Evolutionary conservation across 2,329 filamentous ascomycete genomes (phyloP), one percentile per base, ranked within the genome.

Genomic region (Capronia americana): DNA sequence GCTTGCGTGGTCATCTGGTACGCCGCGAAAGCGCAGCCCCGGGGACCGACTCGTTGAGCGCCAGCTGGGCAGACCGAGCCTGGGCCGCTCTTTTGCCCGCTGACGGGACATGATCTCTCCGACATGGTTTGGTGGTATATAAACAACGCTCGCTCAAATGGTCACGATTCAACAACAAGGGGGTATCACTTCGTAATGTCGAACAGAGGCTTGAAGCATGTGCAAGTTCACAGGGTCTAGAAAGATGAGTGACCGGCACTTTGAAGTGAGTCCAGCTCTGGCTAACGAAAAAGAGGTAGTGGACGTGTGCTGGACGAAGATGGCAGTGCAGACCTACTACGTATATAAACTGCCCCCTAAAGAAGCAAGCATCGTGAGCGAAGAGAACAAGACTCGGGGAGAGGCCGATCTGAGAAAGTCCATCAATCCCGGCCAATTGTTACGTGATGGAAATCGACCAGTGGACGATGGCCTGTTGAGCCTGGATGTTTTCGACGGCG

Each of bases 1-100:
- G 55, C 54, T 34, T 66, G 64, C 17, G 64, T 30, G 32, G 64
- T 57, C 64, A 66, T 63, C 41, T 66, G 64, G 46, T 59, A 66
- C 23, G 64, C 64, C n/a, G 64, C 53, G 30, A 66, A 66, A 26
- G 64, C 64, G 51, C 64, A 66, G n/a, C 64, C 64, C 48, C 64
- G 51, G 2, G 64, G 64, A 26, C 64, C 64, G 38, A 59, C 46
- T 59, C 64, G 56, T 41, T 66, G 64, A 48, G 30, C 26, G n/a
- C 64, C 64, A 28, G 46, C 60, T 10, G 64, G 59, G 23, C 64
- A 66, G 44, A 46, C n/a, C 30, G 60, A 66, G 24, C 59, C 44
- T 54, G 48, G 41, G 12, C 60, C 60, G 12, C 38, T 54, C 28
- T 44, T 63, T 11, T 63, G 59, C 26, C 64, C 64, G 44, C 64